phyloP scores from a whole-genome alignment of 352 stramenopile genomes.

The Phytophthora pinifolia region DNA sequence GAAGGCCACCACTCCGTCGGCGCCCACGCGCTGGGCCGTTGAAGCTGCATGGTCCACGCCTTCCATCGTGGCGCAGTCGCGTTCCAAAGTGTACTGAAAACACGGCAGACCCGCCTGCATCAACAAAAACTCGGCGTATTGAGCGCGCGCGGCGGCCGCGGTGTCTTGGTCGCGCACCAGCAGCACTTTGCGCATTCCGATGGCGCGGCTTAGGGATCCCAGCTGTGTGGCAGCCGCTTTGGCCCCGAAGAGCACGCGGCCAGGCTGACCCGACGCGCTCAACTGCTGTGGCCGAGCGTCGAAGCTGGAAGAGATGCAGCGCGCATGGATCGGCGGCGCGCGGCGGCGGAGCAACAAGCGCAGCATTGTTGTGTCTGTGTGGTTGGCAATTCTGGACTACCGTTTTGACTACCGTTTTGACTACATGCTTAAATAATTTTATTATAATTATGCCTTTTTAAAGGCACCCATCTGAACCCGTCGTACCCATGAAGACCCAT shows the following conservation, averaged over 20 bases:
- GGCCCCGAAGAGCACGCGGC: constrained; percentile 51
- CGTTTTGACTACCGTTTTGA: neutral
- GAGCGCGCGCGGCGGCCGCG: constrained; percentile 50
- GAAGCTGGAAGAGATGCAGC: constrained; percentile 40
- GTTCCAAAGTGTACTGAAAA: constrained; percentile 74
- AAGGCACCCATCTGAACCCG: no score
- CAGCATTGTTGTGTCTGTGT: constrained; percentile 17
- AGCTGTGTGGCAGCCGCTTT: constrained; percentile 46
- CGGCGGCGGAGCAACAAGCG: constrained; percentile 6
- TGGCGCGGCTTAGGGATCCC: constrained; percentile 33
- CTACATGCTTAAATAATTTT: no score
- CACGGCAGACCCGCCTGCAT: constrained; percentile 67
- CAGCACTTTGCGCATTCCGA: constrained; percentile 67
- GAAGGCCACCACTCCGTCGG: constrained; percentile 69
- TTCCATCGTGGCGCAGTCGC: constrained; percentile 63
- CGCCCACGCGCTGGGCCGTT: constrained; percentile 59
- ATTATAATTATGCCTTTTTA: no score
- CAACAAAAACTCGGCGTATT: constrained; percentile 74
- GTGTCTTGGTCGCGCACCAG: constrained; percentile 66
- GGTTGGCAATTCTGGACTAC: neutral
- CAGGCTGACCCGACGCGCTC: constrained; percentile 40
- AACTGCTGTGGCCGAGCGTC: constrained; percentile 39
- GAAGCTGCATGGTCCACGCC: constrained; percentile 54
- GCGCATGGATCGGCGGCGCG: neutral
- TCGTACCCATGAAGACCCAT: no score